These are phyloP conservation scores for Pythium aquatile DNA, from an alignment of 352 stramenopile species.

Conservation along the genomic window DNA sequence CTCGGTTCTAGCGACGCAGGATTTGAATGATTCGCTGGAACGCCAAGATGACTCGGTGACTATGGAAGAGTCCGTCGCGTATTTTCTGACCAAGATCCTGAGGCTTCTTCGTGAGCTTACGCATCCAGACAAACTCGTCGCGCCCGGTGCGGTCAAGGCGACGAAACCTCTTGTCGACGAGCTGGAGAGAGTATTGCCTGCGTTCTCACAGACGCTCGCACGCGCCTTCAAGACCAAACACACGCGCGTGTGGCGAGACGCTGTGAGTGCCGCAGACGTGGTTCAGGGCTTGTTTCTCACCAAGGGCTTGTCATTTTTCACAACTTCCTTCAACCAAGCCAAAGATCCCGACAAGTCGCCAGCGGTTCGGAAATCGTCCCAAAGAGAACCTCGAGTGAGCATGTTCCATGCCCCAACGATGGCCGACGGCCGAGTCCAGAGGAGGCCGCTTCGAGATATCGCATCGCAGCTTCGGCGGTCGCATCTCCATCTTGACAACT, in stretches of 20 bases:
- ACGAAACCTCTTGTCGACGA: constrained; percentile 18
- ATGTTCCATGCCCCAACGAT: not conserved
- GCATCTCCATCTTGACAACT: constrained; percentile 7
- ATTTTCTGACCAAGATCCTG: constrained; percentile 9
- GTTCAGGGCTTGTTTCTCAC: constrained; percentile 15
- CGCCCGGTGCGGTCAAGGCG: not conserved
- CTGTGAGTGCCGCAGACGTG: not conserved
- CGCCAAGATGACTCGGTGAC: constrained; percentile 11
- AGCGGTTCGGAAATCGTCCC: not conserved
- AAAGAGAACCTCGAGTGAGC: constrained; percentile 9
- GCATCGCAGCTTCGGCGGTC: constrained; percentile 26
- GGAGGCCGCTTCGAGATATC: constrained; percentile 20
- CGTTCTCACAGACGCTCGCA: constrained; percentile 16
- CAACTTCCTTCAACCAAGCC: constrained; percentile 15
- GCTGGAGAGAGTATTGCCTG: constrained; percentile 15
- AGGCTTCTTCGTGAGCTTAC: constrained; percentile 21
- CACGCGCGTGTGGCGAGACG: constrained; percentile 19
- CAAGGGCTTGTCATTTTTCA: constrained; percentile 18
- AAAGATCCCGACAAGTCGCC: not conserved
- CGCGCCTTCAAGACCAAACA: constrained; percentile 20
- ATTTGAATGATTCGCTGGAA: constrained; percentile 13
- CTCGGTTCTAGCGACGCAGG: not conserved
- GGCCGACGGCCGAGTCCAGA: not conserved
- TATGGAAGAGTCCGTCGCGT: constrained; percentile 5
- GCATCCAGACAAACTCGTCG: constrained; percentile 20